phyloP scores from a whole-genome alignment of 257 asterid genomes.

The Cruciata laevipes region DNA sequence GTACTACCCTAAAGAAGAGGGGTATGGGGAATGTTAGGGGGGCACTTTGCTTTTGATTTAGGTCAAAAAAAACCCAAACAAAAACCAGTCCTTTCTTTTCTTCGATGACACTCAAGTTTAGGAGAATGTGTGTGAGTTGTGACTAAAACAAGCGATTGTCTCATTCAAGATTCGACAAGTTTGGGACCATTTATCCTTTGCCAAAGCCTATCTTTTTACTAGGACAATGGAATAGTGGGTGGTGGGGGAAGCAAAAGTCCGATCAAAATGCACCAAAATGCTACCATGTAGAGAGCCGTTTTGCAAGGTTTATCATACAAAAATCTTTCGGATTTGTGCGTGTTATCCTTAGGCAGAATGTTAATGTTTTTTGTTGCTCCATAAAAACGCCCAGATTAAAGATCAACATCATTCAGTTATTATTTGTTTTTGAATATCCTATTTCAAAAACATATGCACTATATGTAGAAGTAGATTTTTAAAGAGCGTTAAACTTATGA shows the following conservation, averaged over 20 bases:
- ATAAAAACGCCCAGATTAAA: no score
- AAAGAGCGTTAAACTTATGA: no score
- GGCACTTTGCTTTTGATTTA: constrained; percentile 4
- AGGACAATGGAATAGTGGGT: not conserved
- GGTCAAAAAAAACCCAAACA: constrained; percentile 8
- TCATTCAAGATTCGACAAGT: constrained; percentile 15
- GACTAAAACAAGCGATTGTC: constrained; percentile 9
- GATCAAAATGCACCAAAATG: constrained; percentile 3
- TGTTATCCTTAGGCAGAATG: no score
- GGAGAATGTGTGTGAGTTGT: constrained; percentile 11
- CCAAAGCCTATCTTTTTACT: constrained; percentile 6
- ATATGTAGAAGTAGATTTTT: no score
- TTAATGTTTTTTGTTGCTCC: no score
- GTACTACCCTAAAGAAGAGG: not conserved
- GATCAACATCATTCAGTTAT: no score
- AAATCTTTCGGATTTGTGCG: no score
- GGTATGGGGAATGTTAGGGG: constrained; percentile 6
- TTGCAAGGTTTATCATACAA: not conserved
- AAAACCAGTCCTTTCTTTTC: constrained; percentile 11
- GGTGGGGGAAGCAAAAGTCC: not conserved
- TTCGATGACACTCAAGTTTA: constrained; percentile 16
- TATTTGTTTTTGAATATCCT: no score
- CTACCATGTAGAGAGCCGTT: not conserved
- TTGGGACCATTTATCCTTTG: constrained; percentile 10
- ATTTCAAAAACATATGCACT: no score